Evolutionary conservation across 192 early-diverging fungal species (phyloP), one percentile per base, ranked within the genome.

Genomic region (Phlyctochytrium planicorne): DNA sequence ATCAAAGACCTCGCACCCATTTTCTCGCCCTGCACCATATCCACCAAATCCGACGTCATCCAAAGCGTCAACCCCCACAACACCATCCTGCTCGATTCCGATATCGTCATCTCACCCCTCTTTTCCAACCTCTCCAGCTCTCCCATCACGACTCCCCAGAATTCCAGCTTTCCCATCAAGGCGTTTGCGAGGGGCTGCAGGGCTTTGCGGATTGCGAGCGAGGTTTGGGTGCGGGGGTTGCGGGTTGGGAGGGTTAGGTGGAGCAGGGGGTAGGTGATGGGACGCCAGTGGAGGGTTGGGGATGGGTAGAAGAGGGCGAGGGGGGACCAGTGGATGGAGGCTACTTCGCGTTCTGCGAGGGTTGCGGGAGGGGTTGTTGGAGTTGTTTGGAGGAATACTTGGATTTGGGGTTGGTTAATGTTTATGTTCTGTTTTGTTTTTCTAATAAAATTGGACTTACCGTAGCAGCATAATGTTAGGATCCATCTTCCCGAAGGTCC

Each of bases 61-160:
- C 74, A 67, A 33, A 75, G 52, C 25, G 74, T 75, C n/a, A 75
- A 35, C 37, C 74, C 74, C 74, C 74, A 75, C 33, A 75, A 56
- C 3, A 71, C 32, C 10, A 75, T 61, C 1, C 69, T 37, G 31
- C n/a, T 29, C 29, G 65, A 34, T 4, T 56, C 12, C 24, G 32
- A n/a, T 31, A 27, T 31, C n/a, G 12, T 29, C 62, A 62, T 17
- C 35, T 35, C 16, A 60, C 14, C 25, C 55, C 55, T 29, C 25
- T 10, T 57, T 29, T 10, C 10, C 55, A 25, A 14, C 40, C 40
- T 57, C 55, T 53, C 69, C 20, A 65, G 33, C 53, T 71, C 60
- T 20, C 66, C 60, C 25, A 74, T 34, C 2, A 74, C 66, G 16
- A 74, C 52, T 16, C 72, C 72, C 16, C 24, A 33, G 34, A 40